Base-by-base conservation (phyloP, 2,329 filamentous ascomycete species). In the Pestalotiopsis sp. region DNA sequence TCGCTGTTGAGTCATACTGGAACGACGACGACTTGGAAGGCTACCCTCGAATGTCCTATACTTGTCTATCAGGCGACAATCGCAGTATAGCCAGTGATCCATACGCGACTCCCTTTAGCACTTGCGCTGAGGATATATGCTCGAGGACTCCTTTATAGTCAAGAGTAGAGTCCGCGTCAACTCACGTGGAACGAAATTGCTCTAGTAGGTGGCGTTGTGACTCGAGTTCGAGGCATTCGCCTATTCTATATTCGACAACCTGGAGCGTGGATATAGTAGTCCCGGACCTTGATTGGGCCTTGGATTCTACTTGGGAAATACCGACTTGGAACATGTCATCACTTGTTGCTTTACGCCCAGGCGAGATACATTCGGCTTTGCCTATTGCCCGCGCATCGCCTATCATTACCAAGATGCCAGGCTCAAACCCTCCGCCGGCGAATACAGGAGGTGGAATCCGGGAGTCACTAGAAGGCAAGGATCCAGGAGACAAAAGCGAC, bases 371-470 rank as follows among this genome's bases (percentile, higher is more conserved):
- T 73, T 74, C 78, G 63, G 74, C 77, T 59, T 74, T 82, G 60
- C 77, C 81, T 69, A 77, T 81, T 65, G 79, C 81, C 59, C 80
- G 79, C 69, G 76, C 80, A 63, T 80, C 78, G 61, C 76, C 79
- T 70, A 77, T 77, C 72, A 85, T 86, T 83, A 79, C 81, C 58
- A 76, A 81, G 65, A 73, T 76, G 49, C 82, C 84, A 71, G 83
- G 81, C 67, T 79, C 78, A 36, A 81, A 79, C 3, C 79, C 81
- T 64, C 79, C 81, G 67, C 75, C 75, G 68, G 70, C 81, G 73
- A 83, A 82, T 69, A 78, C 79, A 66, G 83, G 85, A 69, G 76
- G 81, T 67, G 70, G 71, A 23, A 82, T 81, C 52, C 78, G 81
- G 62, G 81, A 80, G 12, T 81, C 81, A 38, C 80, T 76, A 38